phyloP scores from a whole-genome alignment of 495 filamentous ascomycete genomes.

The Cercophora scortea region DNA sequence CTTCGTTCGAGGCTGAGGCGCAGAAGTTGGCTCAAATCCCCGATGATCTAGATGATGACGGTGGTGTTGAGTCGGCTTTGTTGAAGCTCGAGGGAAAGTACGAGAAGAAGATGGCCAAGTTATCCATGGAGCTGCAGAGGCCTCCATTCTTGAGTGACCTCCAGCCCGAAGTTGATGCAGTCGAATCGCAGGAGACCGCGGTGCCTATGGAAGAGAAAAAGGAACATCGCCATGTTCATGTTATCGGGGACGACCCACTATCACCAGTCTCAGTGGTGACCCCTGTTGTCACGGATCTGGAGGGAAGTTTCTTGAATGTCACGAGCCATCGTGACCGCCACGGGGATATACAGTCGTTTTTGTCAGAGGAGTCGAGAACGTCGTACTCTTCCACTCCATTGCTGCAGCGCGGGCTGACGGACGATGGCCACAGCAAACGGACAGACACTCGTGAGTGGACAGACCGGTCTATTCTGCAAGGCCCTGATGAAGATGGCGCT shows the following conservation, averaged over 20 bases:
- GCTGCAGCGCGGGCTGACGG: constrained; percentile 63
- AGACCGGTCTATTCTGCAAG: constrained; percentile 36
- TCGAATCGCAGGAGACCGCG: constrained; percentile 5
- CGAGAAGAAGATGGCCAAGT: constrained; percentile 40
- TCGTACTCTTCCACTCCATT: constrained; percentile 75
- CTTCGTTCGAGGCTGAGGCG: constrained; percentile 86
- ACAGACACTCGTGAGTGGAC: constrained; percentile 35
- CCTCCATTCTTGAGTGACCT: constrained; percentile 9
- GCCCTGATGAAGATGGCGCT: constrained; percentile 21
- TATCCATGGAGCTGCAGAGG: constrained; percentile 29
- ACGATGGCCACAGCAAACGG: constrained; percentile 38
- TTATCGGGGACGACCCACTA: constrained; percentile 24
- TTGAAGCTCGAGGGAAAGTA: constrained; percentile 90
- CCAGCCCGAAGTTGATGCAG: constrained; percentile 6
- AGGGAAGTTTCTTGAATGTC: constrained; percentile 16
- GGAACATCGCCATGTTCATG: constrained; percentile 38
- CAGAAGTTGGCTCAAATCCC: constrained; percentile 82
- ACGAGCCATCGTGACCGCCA: constrained; percentile 8
- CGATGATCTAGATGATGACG: constrained; percentile 74
- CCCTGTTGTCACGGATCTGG: constrained; percentile 8
- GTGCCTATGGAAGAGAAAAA: constrained; percentile 33
- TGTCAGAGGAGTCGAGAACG: constrained; percentile 39
- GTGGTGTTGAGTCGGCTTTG: constrained; percentile 87
- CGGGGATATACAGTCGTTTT: constrained; percentile 33
- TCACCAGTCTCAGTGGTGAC: constrained; percentile 7